These are phyloP conservation scores for Boletus tomentosulus DNA, from an alignment of 768 basidiomycete genomes.

Conservation along the genomic window DNA sequence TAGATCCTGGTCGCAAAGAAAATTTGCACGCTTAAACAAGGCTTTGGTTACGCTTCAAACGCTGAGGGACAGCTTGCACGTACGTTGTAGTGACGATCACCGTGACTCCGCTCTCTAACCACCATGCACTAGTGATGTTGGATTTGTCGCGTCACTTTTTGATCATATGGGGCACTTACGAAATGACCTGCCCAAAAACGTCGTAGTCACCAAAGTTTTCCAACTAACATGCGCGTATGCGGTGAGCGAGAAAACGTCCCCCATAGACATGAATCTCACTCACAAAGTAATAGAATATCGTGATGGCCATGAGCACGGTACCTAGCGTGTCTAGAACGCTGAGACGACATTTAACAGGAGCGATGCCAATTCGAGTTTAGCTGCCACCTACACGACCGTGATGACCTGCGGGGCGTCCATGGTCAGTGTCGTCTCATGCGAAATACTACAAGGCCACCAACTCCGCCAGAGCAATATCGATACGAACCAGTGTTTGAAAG, in stretches of 20 bases:
- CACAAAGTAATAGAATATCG: conserved; percentile 1
- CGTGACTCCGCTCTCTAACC: conserved; percentile 2
- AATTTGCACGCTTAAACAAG: conserved; percentile 3
- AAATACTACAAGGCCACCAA: neutral
- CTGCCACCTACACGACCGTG: neutral
- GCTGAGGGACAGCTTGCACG: neutral
- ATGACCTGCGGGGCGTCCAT: neutral
- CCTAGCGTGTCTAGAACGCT: neutral
- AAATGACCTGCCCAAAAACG: neutral
- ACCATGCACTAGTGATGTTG: neutral
- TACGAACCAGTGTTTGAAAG: conserved; percentile 2
- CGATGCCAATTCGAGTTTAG: neutral
- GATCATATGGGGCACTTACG: neutral
- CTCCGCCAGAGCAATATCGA: neutral
- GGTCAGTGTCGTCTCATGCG: neutral
- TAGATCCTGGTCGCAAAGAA: conserved; percentile 7
- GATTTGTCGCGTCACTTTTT: neutral
- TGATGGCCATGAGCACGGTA: neutral
- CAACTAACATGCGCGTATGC: neutral
- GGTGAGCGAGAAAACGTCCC: neutral
- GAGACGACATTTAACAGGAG: neutral
- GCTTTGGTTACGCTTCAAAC: neutral
- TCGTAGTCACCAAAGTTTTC: neutral
- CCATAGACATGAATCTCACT: neutral
- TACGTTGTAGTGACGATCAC: conserved; percentile 1